These are phyloP conservation scores for Zea luxurians DNA, from an alignment of 176 grass and related monocot species.

Conservation along the genomic window DNA sequence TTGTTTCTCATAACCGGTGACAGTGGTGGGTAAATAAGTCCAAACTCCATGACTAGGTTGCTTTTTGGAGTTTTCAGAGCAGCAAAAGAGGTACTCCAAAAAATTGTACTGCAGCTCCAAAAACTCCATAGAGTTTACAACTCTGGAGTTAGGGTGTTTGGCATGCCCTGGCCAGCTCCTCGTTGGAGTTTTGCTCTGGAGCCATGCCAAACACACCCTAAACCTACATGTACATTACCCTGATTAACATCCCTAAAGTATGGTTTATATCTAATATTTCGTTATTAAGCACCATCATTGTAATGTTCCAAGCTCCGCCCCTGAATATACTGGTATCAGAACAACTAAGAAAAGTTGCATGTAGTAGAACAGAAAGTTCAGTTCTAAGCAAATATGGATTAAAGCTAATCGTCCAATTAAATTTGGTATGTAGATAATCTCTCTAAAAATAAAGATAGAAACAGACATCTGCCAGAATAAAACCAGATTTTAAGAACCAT, in stretches of 20 bases:
- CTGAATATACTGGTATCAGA: neutral
- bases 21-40: no score
- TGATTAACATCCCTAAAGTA: neutral
- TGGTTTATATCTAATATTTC: neutral
- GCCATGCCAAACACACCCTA: no score
- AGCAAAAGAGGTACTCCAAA: no score
- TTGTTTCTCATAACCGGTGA: no score
- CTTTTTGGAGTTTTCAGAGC: no score
- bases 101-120: no score
- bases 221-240: neutral
- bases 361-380: neutral
- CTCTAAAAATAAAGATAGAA: neutral
- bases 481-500: neutral
- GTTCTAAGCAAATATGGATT: neutral
- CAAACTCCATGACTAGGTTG: no score
- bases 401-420: neutral
- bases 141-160: no score
- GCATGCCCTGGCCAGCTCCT: no score
- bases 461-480: neutral
- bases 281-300: neutral
- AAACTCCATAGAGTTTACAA: no score
- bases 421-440: neutral
- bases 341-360: constrained; percentile 5
- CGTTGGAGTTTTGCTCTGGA: no score
- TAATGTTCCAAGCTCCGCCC: neutral